phyloP scores from a whole-genome alignment of 441 rosid species.

The Populus hybrid region DNA sequence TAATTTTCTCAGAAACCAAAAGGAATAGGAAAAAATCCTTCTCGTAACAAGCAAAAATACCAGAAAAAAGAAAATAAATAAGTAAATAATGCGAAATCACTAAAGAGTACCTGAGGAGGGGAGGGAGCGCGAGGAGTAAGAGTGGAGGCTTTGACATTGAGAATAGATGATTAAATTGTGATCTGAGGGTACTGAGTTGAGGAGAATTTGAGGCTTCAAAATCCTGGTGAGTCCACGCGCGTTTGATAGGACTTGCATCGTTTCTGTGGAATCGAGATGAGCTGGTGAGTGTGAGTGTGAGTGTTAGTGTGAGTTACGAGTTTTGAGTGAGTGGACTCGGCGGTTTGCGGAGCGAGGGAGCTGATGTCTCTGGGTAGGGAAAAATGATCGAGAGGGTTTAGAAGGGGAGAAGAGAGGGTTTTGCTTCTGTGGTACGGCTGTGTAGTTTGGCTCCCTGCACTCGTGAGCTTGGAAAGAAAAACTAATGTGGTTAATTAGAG shows the following conservation, averaged over 20 bases:
- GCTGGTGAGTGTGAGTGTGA: neutral
- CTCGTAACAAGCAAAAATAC: neutral
- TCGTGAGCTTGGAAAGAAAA: neutral
- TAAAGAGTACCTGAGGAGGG: constrained; percentile 37
- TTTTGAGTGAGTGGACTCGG: constrained; percentile 6
- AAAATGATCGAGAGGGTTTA: neutral
- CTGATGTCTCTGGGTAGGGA: neutral
- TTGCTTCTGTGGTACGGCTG: neutral
- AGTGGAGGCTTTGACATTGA: constrained; percentile 25
- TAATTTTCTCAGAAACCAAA: neutral
- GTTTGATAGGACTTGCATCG: constrained; percentile 49
- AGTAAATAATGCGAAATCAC: neutral
- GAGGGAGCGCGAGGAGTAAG: constrained; percentile 20
- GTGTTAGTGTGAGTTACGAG: neutral
- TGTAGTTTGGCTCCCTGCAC: neutral
- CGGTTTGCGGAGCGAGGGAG: neutral
- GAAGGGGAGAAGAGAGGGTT: neutral
- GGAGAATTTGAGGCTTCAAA: constrained; percentile 29
- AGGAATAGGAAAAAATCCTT: neutral
- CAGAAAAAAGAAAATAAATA: neutral
- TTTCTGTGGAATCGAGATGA: constrained; percentile 3
- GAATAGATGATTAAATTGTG: constrained; percentile 25
- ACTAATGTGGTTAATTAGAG: neutral
- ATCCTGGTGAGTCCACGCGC: constrained; percentile 43
- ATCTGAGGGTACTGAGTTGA: constrained; percentile 17